Evolutionary conservation across 345 rosid genomes (phyloP).

Genomic region (Eucalyptus albens): DNA sequence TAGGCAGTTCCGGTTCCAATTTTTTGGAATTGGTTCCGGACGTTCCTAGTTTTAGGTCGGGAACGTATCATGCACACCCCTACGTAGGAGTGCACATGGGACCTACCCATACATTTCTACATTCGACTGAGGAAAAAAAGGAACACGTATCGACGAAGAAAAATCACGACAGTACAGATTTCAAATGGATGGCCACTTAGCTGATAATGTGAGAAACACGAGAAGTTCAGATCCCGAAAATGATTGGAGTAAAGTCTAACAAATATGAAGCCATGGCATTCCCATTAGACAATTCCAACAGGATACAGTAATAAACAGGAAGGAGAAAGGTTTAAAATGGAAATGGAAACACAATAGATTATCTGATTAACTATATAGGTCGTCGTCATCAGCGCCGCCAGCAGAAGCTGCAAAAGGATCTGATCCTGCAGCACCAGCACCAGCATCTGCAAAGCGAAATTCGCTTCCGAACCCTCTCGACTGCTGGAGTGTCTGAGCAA

Average conservation of each 20-base stretch:
- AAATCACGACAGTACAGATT: neutral
- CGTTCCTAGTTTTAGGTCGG: no score
- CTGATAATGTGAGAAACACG: neutral
- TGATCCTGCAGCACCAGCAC: conserved; percentile 20
- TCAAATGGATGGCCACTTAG: neutral
- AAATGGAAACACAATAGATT: neutral
- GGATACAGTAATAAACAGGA: neutral
- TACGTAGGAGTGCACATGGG: neutral
- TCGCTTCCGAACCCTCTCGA: conserved; percentile 84
- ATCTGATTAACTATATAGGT: conserved; percentile 40
- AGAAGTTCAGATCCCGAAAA: neutral
- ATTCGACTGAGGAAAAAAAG: neutral
- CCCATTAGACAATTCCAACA: neutral
- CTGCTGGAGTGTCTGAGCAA: conserved; percentile 93
- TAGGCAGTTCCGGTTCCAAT: accelerated
- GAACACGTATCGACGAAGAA: neutral
- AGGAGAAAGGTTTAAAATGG: neutral
- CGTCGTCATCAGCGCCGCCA: conserved; percentile 66
- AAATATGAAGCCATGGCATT: neutral
- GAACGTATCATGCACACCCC: no score
- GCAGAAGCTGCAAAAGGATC: conserved; percentile 75
- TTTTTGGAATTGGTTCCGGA: no score
- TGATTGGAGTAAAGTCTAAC: neutral
- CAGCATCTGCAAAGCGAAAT: conserved; percentile 51
- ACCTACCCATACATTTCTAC: neutral